Conservation (phyloP, 768 basidiomycete genomes). For the Lactarius hengduanensis region DNA sequence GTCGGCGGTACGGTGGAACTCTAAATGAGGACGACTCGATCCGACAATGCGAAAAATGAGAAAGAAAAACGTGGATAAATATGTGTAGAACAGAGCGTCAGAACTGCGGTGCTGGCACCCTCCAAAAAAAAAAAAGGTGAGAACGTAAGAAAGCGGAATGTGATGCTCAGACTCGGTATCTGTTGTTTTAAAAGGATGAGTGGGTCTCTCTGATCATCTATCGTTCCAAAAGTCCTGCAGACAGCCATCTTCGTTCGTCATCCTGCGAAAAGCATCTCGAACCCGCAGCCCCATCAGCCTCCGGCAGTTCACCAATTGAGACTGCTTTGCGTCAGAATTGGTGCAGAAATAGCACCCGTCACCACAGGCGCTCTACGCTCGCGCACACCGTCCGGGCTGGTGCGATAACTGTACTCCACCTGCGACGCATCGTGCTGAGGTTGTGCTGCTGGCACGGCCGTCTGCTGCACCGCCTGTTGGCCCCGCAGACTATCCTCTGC, state of each 20-base stretch:
- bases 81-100: slow-evolving; percentile 8
- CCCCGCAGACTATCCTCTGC: slow-evolving; percentile 76
- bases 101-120: neutral
- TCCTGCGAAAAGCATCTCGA: slow-evolving; percentile 1
- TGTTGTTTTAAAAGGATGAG: slow-evolving; percentile 10
- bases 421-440: slow-evolving; percentile 40
- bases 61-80: slow-evolving; percentile 5
- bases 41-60: slow-evolving; percentile 2
- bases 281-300: neutral
- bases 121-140: slow-evolving; percentile 3
- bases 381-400: slow-evolving; percentile 42
- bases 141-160: slow-evolving; percentile 3
- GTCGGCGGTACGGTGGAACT: slow-evolving; percentile 18
- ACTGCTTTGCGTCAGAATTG: slow-evolving; percentile 76
- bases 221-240: neutral
- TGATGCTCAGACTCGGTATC: slow-evolving; percentile 7
- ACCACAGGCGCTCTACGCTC: slow-evolving; percentile 55
- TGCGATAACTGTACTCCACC: slow-evolving; percentile 38
- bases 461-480: neutral
- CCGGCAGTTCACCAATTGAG: slow-evolving; percentile 70
- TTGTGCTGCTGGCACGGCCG: slow-evolving; percentile 29
- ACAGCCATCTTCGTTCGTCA: neutral
- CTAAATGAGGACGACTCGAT: slow-evolving; percentile 10
- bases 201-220: neutral
- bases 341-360: slow-evolving; percentile 68